Evolutionary conservation across 2,329 filamentous ascomycete species (phyloP).

Genomic region (Epichloe typhina): DNA sequence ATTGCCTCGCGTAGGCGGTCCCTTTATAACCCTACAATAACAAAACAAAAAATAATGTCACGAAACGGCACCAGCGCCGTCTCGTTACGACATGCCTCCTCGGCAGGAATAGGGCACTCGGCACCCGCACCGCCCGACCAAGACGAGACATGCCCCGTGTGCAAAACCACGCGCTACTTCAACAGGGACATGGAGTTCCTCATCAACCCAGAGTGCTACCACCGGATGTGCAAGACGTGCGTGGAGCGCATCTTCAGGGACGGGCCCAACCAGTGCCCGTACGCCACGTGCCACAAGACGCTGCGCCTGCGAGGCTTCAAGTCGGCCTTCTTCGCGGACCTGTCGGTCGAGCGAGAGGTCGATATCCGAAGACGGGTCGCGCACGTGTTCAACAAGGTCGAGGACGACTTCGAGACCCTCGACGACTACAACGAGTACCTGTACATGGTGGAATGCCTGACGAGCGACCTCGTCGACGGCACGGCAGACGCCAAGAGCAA

Average conservation of each 20-base stretch:
- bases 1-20: not conserved
- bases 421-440: conserved; percentile 87
- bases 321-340: conserved; percentile 78
- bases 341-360: conserved; percentile 81
- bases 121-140: conserved; percentile 12
- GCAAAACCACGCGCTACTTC: conserved; percentile 92
- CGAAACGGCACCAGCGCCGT: conserved; percentile 13
- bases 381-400: conserved; percentile 69
- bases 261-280: conserved; percentile 83
- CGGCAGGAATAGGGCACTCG: conserved; percentile 5
- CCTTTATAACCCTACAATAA: not conserved
- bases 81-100: conserved; percentile 17
- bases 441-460: conserved; percentile 80
- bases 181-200: conserved; percentile 90
- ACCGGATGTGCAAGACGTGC: conserved; percentile 96
- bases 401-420: conserved; percentile 83
- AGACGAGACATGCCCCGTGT: conserved; percentile 83
- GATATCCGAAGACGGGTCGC: conserved; percentile 76
- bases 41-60: conserved; percentile 16
- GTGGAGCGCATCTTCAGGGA: conserved; percentile 88
- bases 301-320: conserved; percentile 76
- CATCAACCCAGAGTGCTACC: conserved; percentile 97
- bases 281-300: conserved; percentile 76
- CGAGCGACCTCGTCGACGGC: conserved; percentile 72
- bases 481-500: conserved; percentile 45